These are phyloP conservation scores for Fusarium mexicanum DNA, from an alignment of 2,329 filamentous ascomycete species.

Conservation along the genomic window DNA sequence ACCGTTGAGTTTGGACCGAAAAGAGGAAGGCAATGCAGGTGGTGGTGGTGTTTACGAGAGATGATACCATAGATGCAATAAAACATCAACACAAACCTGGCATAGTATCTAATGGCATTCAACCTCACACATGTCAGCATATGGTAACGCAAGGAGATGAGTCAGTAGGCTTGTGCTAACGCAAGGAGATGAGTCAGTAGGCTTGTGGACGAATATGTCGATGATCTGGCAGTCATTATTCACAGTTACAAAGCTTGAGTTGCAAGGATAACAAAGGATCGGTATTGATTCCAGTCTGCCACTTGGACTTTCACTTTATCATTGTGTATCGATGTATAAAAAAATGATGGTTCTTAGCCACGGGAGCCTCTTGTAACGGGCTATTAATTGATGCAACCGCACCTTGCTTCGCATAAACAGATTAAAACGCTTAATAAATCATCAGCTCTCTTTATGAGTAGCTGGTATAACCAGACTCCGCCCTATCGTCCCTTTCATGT, in stretches of 20 bases:
- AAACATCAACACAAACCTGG: conserved; percentile 26
- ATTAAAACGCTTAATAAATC: conserved; percentile 41
- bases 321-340: conserved; percentile 20
- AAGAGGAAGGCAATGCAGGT: conserved; percentile 16
- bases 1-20: conserved; percentile 13
- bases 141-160: background rate
- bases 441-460: conserved; percentile 15
- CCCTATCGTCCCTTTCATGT: conserved; percentile 8
- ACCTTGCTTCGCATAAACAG: conserved; percentile 16
- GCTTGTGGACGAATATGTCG: background rate
- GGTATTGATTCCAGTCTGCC: conserved; percentile 27
- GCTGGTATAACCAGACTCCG: conserved; percentile 1
- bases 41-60: conserved; percentile 42
- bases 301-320: conserved; percentile 24
- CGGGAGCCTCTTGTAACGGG: conserved; percentile 11
- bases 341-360: conserved; percentile 21
- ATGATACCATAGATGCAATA: conserved; percentile 43
- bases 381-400: conserved; percentile 28
- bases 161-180: too few species aligned
- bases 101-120: background rate
- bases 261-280: conserved; percentile 10
- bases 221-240: background rate
- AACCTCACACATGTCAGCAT: background rate
- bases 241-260: background rate
- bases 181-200: background rate